Evolutionary conservation across 495 filamentous ascomycete species (phyloP), one percentile per base, ranked within the genome.

Genomic region (Neurospora tetraspora): DNA sequence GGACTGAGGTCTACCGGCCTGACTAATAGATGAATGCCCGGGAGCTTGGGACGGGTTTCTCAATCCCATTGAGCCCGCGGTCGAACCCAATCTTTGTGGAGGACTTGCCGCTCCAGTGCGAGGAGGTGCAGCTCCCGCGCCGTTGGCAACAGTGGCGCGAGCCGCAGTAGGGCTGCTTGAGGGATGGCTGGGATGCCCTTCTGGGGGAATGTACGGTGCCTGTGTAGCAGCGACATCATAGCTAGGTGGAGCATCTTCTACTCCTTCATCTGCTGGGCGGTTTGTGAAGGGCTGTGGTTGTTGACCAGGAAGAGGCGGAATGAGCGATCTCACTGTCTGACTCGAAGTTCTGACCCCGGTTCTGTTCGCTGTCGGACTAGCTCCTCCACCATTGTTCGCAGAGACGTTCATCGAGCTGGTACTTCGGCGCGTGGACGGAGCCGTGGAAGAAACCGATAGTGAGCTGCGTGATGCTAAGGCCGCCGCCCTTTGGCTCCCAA

Each of bases 151-250:
- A 65, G 43, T 20, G 9, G 70, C 37, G 8, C 73, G 70, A 20
- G 70, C 53, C 27, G 36, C 43, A 9, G 18, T 65, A 16, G 80
- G 80, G 31, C 75, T 83, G 70, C 85, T 85, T n/a, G 76, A 76
- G 43, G 88, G 85, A 76, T 85, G 85, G 37, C 83, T 84, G 0
- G 91, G 88, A 72, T 89, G 87, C 20, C 87, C 84, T 27, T 81
- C 78, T 0, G 91, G 90, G 5, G 91, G 89, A 12, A 89, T 81
- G 74, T 93, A 94, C 7, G 86, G 85, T 8, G 84, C 86, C 69
- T 86, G 85, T 39, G 85, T 88, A 1, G 91, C 87, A 9, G 92
- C 91, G 83, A 94, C 91, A 81, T 96, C 93, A 78, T 97, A 97
- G 16, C 88, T 90, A 7, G 93, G 93, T 12, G 92, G 93, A 4